phyloP scores from a whole-genome alignment of 1,139 yeast species.

The Tardiomyces digboiensis region DNA sequence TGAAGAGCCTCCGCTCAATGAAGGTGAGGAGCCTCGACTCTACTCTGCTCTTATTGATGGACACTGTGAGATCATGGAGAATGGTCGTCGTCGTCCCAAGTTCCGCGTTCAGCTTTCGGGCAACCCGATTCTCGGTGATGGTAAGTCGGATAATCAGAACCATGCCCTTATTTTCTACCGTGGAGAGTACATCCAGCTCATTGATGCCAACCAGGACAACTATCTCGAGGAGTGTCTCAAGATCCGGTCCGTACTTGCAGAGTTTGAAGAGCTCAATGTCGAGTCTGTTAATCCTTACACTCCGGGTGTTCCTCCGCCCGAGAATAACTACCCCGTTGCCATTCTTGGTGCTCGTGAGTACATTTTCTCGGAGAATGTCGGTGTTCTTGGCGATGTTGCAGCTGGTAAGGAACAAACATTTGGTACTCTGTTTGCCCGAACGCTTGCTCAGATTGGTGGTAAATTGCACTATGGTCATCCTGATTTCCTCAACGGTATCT shows the following conservation, averaged over 20 bases:
- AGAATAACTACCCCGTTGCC: constrained; percentile 74
- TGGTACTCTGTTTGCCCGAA: constrained; percentile 97
- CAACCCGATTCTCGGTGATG: constrained; percentile 98
- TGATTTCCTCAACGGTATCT: constrained; percentile 91
- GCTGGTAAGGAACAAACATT: constrained; percentile 99
- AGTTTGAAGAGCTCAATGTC: constrained; percentile 88
- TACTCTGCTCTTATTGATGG: constrained; percentile 97
- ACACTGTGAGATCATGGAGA: constrained; percentile 95
- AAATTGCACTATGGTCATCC: constrained; percentile 99
- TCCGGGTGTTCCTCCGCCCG: constrained; percentile 35
- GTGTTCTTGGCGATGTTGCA: constrained; percentile 99
- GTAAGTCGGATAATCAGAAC: constrained; percentile 98
- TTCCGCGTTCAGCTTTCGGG: constrained; percentile 97
- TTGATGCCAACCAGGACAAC: constrained; percentile 98
- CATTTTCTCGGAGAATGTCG: constrained; percentile 97
- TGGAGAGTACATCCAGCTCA: constrained; percentile 96
- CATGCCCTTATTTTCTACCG: constrained; percentile 95
- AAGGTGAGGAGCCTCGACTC: constrained; percentile 97
- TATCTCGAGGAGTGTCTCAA: constrained; percentile 97
- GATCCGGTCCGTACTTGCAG: constrained; percentile 95
- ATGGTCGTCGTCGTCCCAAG: constrained; percentile 98
- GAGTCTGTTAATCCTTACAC: constrained; percentile 37
- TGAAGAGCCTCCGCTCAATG: constrained; percentile 82
- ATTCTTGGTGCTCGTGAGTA: constrained; percentile 99
- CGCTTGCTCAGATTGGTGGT: constrained; percentile 97